A percentile compares a stretch with the other conserved stretches of the same genome.
These are phyloP conservation scores for Ceratobasidium sp. DNA, from an alignment of 1,284 basidiomycete genomes.

Conservation along the genomic window DNA sequence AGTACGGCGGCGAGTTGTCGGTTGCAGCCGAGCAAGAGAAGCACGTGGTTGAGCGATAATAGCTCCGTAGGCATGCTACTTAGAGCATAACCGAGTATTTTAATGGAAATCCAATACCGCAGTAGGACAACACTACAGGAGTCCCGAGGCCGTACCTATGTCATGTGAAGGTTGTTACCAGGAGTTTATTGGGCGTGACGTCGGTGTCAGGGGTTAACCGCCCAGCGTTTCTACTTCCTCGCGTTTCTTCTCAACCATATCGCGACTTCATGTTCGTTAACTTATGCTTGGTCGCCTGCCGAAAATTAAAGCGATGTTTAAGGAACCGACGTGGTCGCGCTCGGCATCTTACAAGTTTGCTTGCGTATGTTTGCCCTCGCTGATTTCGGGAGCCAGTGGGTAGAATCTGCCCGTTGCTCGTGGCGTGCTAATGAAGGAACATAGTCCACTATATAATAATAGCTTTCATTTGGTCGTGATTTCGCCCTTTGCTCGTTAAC, in stretches of 20 bases:
- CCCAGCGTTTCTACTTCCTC: neutral
- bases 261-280: neutral
- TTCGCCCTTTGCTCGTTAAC: too few relatives aligned
- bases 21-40: slow-evolving; percentile 7
- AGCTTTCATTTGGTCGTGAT: too few relatives aligned
- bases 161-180: slow-evolving; percentile 3
- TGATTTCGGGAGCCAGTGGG: too few relatives aligned
- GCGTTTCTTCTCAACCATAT: neutral
- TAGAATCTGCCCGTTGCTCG: too few relatives aligned
- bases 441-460: too few relatives aligned
- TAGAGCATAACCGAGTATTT: neutral
- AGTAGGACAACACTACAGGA: neutral
- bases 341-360: too few relatives aligned
- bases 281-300: neutral
- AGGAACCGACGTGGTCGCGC: too few relatives aligned
- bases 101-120: neutral
- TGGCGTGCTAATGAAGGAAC: too few relatives aligned
- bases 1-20: slow-evolving; percentile 32
- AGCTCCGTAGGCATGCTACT: neutral
- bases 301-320: too few relatives aligned
- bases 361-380: too few relatives aligned
- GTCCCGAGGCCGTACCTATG: neutral
- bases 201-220: neutral
- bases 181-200: neutral
- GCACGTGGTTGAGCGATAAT: neutral